A percentile compares a stretch with the other conserved stretches of the same genome.
Evolutionary conservation across 2,329 filamentous ascomycete genomes (phyloP).

Genomic region (Cyphellophora europaea): DNA sequence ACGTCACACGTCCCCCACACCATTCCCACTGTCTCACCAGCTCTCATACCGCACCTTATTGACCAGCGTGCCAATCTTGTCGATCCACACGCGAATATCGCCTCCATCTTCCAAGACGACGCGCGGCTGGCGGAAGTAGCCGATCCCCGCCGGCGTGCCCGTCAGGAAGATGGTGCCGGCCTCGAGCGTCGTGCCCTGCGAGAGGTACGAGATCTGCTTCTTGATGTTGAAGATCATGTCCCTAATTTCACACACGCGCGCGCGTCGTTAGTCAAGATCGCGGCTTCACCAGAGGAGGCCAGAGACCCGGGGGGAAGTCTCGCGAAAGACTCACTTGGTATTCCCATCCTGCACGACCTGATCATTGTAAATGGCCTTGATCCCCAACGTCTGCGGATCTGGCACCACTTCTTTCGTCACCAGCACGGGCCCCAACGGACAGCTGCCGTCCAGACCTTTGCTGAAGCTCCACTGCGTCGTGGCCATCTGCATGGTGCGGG

Average conservation of each 20-base stretch:
- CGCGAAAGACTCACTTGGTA: constrained; percentile 12
- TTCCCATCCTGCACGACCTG: constrained; percentile 15
- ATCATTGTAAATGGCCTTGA: constrained; percentile 22
- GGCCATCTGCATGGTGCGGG: constrained; percentile 29
- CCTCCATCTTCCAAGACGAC: constrained; percentile 28
- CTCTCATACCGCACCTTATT: constrained; percentile 24
- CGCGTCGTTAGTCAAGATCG: neutral
- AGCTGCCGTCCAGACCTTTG: constrained; percentile 33
- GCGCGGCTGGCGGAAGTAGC: constrained; percentile 30
- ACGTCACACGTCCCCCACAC: too few relatives aligned
- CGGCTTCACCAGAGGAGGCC: neutral
- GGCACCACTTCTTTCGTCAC: constrained; percentile 24
- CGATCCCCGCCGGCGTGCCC: constrained; percentile 35
- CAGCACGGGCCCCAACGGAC: constrained; percentile 24
- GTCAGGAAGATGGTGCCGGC: constrained; percentile 31
- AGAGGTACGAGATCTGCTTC: constrained; percentile 27
- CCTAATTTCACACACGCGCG: too few relatives aligned
- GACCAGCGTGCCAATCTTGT: constrained; percentile 40
- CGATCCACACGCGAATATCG: constrained; percentile 37
- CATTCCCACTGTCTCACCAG: too few relatives aligned
- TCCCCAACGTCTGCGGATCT: constrained; percentile 31
- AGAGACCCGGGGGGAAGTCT: neutral
- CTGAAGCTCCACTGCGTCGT: constrained; percentile 28
- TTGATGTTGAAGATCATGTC: constrained; percentile 32
- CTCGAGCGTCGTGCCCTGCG: constrained; percentile 29